phyloP scores from a whole-genome alignment of 108 stramenopile species.

The Pseudonitzschia multistriata region DNA sequence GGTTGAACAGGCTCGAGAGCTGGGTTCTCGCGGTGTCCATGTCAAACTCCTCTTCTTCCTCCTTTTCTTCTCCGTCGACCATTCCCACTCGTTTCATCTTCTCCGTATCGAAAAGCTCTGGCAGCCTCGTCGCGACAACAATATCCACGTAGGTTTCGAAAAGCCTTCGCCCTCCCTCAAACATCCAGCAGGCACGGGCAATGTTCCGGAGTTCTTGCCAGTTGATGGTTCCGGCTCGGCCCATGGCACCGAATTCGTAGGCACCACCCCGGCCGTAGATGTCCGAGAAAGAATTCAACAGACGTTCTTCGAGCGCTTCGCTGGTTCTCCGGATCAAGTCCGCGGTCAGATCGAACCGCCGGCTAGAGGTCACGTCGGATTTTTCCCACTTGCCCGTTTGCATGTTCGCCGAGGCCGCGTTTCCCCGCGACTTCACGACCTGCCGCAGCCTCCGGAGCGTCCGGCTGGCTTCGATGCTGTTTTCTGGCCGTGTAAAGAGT shows the following conservation, averaged over 20 bases:
- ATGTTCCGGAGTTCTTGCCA: slow-evolving; percentile 68
- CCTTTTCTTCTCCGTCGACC: slow-evolving; percentile 33
- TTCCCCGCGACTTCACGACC: slow-evolving; percentile 73
- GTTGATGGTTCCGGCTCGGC: slow-evolving; percentile 55
- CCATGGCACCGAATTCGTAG: slow-evolving; percentile 62
- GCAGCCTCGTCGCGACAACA: slow-evolving; percentile 72
- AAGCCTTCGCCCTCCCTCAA: slow-evolving; percentile 69
- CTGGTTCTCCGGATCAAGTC: slow-evolving; percentile 67
- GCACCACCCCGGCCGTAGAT: slow-evolving; percentile 66
- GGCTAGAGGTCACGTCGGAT: slow-evolving; percentile 36
- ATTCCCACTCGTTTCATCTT: slow-evolving; percentile 21
- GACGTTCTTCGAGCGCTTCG: slow-evolving; percentile 64
- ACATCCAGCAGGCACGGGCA: slow-evolving; percentile 65
- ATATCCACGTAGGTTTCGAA: slow-evolving; percentile 76
- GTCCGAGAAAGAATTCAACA: slow-evolving; percentile 65
- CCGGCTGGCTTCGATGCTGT: slow-evolving; percentile 68
- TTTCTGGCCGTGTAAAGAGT: slow-evolving; percentile 66
- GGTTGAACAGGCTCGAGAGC: slow-evolving; percentile 78
- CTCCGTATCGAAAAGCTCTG: slow-evolving; percentile 60
- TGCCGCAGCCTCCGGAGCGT: slow-evolving; percentile 68
- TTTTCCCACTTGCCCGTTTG: slow-evolving; percentile 20
- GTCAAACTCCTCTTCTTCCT: slow-evolving; percentile 58
- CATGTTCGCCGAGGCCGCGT: slow-evolving; percentile 40
- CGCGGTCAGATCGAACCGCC: slow-evolving; percentile 76
- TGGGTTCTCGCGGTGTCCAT: slow-evolving; percentile 69